Evolutionary conservation across 805 yeast genomes (phyloP).

Genomic region (Monosporozyma servazzii): DNA sequence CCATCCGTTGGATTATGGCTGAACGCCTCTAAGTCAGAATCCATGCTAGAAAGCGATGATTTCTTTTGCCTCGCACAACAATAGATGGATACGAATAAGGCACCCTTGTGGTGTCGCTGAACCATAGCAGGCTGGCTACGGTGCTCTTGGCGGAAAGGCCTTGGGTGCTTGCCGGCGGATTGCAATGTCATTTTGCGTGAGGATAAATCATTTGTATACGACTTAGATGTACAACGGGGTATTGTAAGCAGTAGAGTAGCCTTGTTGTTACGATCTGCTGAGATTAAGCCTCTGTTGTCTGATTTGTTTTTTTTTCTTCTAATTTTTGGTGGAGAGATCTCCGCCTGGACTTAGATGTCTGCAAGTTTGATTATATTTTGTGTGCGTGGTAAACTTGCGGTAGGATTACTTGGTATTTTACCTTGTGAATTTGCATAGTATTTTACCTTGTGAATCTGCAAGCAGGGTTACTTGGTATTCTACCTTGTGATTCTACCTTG

Average conservation of each 20-base stretch:
- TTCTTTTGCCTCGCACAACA: neutral
- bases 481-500: too few relatives aligned
- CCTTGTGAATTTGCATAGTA: too few relatives aligned
- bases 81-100: neutral
- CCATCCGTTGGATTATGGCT: constrained; percentile 30
- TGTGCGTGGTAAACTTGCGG: neutral
- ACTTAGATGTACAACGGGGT: neutral
- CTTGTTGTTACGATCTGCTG: constrained; percentile 36
- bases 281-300: constrained; percentile 25
- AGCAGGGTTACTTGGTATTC: too few relatives aligned
- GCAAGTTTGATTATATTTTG: neutral
- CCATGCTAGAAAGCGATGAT: neutral
- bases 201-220: neutral
- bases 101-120: neutral
- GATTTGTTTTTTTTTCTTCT: constrained; percentile 8
- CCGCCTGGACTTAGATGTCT: neutral
- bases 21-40: neutral
- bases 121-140: neutral
- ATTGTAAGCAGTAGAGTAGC: neutral
- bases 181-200: neutral
- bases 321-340: neutral
- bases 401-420: too few relatives aligned
- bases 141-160: neutral
- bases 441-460: too few relatives aligned
- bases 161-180: neutral